Evolutionary conservation across 306 rosid species (phyloP).

Genomic region (Biancaea sappan): DNA sequence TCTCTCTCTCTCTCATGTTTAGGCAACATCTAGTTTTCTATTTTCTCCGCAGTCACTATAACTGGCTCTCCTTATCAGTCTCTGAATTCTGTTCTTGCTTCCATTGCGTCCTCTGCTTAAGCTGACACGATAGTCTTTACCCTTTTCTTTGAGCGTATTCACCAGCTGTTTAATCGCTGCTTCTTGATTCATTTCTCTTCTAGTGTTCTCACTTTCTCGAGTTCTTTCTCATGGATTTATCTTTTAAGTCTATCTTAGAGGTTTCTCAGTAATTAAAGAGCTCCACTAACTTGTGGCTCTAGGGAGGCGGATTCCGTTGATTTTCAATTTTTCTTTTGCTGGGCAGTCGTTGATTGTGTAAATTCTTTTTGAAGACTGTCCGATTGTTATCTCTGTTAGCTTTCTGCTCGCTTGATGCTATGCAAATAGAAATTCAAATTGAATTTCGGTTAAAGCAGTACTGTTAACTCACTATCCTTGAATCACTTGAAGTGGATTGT

Average conservation of each 20-base stretch:
- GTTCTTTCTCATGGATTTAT: conserved; percentile 7
- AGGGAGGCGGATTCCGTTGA: conserved; percentile 5
- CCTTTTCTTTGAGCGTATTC: conserved; percentile 33
- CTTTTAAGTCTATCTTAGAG: not conserved
- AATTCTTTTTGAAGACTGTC: conserved; percentile 19
- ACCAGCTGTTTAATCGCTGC: conserved; percentile 33
- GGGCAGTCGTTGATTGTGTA: conserved; percentile 21
- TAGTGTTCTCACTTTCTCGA: conserved; percentile 42
- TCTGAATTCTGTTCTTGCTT: conserved; percentile 45
- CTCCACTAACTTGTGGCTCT: conserved; percentile 26
- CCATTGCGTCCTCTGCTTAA: conserved; percentile 39
- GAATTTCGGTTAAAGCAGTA: not conserved
- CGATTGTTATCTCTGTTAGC: conserved; percentile 10
- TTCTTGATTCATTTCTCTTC: conserved; percentile 45
- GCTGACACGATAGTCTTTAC: conserved; percentile 30
- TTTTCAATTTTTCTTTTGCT: not conserved
- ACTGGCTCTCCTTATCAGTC: conserved; percentile 39
- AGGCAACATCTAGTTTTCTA: conserved; percentile 38
- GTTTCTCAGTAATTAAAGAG: conserved; percentile 28
- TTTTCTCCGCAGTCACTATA: conserved; percentile 29
- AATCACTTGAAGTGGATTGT: conserved; percentile 44
- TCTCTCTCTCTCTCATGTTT: conserved; percentile 31
- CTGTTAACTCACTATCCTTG: conserved; percentile 24
- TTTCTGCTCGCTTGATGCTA: not conserved
- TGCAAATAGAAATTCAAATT: conserved; percentile 30